Percentiles rank a stretch among this genome's conserved stretches.
These are phyloP conservation scores for Jacaranda copaia DNA, from an alignment of 257 asterid species.

Conservation along the genomic window DNA sequence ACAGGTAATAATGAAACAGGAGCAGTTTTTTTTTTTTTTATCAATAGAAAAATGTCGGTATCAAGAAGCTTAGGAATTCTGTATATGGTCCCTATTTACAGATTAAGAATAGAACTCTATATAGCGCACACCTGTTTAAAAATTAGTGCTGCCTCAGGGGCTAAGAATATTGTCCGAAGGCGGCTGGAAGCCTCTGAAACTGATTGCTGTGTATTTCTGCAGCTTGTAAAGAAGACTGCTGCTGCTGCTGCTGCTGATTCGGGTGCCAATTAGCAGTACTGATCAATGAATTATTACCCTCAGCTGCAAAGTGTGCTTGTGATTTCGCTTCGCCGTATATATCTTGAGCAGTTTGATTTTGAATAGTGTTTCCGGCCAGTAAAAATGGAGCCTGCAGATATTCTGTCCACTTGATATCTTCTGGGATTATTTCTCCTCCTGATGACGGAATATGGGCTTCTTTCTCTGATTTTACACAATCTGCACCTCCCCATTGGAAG, in stretches of 20 bases:
- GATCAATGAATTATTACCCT: constrained; percentile 25
- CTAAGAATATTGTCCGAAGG: constrained; percentile 65
- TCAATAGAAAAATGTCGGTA: constrained; percentile 38
- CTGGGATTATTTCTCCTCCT: constrained; percentile 28
- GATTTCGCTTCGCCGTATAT: constrained; percentile 37
- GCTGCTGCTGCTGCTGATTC: constrained; percentile 40
- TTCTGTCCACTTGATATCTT: constrained; percentile 58
- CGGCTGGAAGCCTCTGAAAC: constrained; percentile 54
- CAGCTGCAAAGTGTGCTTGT: constrained; percentile 34
- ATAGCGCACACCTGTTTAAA: constrained; percentile 45
- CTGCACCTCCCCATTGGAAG: constrained; percentile 20
- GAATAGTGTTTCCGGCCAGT: constrained; percentile 29
- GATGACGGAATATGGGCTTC: constrained; percentile 28
- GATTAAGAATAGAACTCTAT: constrained; percentile 48
- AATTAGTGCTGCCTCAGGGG: not conserved
- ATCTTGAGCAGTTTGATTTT: constrained; percentile 38
- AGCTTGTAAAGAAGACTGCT: constrained; percentile 29
- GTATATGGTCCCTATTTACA: constrained; percentile 57
- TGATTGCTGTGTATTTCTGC: constrained; percentile 49
- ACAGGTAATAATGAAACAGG: constrained; percentile 14
- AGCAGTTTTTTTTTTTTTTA: not conserved
- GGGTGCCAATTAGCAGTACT: constrained; percentile 43
- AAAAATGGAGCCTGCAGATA: constrained; percentile 56
- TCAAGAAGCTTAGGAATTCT: constrained; percentile 34
- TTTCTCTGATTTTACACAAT: constrained; percentile 46